Evolutionary conservation across 2,329 filamentous ascomycete species (phyloP).

Genomic region (Diaporthe australafricana): DNA sequence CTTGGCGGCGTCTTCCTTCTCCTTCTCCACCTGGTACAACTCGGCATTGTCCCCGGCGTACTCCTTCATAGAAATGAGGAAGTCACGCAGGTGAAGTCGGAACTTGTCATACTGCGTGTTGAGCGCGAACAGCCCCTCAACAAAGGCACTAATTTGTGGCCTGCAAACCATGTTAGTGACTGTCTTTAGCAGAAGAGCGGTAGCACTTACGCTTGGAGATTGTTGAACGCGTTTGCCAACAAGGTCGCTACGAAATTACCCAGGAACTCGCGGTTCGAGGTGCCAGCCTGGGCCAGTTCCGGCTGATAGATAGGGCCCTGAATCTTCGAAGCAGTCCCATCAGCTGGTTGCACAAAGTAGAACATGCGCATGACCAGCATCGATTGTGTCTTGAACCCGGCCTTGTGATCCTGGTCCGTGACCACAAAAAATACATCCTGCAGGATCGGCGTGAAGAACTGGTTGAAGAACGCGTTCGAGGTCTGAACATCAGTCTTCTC

Average conservation of each 20-base stretch:
- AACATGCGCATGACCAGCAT: constrained; percentile 95
- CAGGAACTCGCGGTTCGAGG: constrained; percentile 90
- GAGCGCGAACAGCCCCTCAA: constrained; percentile 86
- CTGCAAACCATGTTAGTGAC: constrained; percentile 55
- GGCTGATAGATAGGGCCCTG: constrained; percentile 89
- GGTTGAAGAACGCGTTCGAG: constrained; percentile 95
- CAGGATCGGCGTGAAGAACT: constrained; percentile 94
- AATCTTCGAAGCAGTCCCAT: constrained; percentile 81
- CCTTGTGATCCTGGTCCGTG: constrained; percentile 98
- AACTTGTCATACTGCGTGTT: constrained; percentile 94
- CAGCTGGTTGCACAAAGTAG: constrained; percentile 86
- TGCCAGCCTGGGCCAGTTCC: constrained; percentile 85
- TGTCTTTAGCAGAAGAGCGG: neutral
- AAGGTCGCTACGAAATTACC: constrained; percentile 87
- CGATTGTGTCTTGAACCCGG: constrained; percentile 97
- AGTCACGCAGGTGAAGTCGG: constrained; percentile 95
- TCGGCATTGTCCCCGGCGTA: constrained; percentile 96
- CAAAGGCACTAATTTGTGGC: constrained; percentile 88
- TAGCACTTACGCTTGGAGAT: constrained; percentile 82
- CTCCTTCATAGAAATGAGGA: constrained; percentile 96
- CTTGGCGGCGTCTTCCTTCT: constrained; percentile 87
- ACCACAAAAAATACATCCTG: constrained; percentile 99
- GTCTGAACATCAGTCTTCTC: constrained; percentile 88
- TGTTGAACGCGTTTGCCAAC: constrained; percentile 90
- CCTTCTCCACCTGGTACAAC: constrained; percentile 92